These are phyloP conservation scores for Pseudotulostoma volvatum DNA, from an alignment of 495 filamentous ascomycete species.

Conservation along the genomic window DNA sequence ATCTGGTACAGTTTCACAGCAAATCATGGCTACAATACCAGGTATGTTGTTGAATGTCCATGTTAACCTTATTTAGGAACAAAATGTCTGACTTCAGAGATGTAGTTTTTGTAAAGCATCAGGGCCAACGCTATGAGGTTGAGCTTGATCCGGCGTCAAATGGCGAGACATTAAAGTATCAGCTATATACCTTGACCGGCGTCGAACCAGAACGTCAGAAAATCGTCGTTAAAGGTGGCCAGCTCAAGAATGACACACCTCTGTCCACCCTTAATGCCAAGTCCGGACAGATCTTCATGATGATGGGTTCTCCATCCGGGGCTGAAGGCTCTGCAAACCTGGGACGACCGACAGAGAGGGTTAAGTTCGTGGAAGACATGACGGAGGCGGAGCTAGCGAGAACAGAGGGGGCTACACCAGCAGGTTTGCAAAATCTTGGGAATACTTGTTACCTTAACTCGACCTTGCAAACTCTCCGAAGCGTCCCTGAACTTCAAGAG, in stretches of 20 bases:
- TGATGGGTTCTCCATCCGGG: slow-evolving; percentile 81
- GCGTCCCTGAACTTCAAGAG: slow-evolving; percentile 81
- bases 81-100: too few species aligned
- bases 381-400: slow-evolving; percentile 82
- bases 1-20: too few species aligned
- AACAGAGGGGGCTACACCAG: slow-evolving; percentile 67
- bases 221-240: slow-evolving; percentile 81
- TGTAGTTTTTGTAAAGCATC: slow-evolving; percentile 90
- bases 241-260: slow-evolving; percentile 87
- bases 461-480: slow-evolving; percentile 73
- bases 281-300: slow-evolving; percentile 76
- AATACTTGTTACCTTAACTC: slow-evolving; percentile 99
- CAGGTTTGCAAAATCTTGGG: slow-evolving; percentile 80
- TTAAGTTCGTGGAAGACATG: slow-evolving; percentile 95
- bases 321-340: slow-evolving; percentile 37
- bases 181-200: slow-evolving; percentile 85
- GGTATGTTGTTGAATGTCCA: slow-evolving; percentile 23
- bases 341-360: slow-evolving; percentile 58
- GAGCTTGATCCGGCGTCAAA: slow-evolving; percentile 72
- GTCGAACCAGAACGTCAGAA: slow-evolving; percentile 96
- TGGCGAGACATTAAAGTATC: slow-evolving; percentile 88
- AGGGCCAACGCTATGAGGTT: slow-evolving; percentile 84
- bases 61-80: too few species aligned
- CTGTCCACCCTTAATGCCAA: slow-evolving; percentile 73
- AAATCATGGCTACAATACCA: slow-evolving; percentile 45